Percentiles rank a stretch among this genome's conserved stretches.
Evolutionary conservation across 768 basidiomycete species (phyloP).

Genomic region (Lentinula sp.): DNA sequence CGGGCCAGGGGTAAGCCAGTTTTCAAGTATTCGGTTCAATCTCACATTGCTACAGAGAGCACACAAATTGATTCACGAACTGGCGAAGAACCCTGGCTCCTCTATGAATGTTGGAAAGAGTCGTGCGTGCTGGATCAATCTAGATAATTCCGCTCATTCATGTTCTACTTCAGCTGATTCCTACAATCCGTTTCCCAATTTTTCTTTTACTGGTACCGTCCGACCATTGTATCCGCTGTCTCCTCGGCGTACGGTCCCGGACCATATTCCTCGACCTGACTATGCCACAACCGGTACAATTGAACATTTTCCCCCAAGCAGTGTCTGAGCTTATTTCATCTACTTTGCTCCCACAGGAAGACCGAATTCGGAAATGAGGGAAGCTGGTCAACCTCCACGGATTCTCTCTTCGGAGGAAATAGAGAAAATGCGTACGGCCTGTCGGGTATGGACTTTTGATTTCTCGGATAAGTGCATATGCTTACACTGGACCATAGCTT

Average conservation of each 20-base stretch:
- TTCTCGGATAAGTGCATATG: not conserved
- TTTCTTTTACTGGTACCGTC: conserved; percentile 71
- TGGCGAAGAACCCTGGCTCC: conserved; percentile 31
- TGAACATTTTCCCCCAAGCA: conserved; percentile 14
- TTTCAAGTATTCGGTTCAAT: not conserved
- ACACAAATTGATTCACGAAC: conserved; percentile 72
- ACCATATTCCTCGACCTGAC: conserved; percentile 82
- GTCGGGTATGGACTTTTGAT: conserved; percentile 53
- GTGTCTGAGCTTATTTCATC: conserved; percentile 18
- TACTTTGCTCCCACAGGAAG: conserved; percentile 34
- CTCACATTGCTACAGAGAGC: conserved; percentile 51
- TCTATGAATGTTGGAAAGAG: conserved; percentile 4
- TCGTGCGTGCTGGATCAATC: not conserved
- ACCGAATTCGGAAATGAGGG: conserved; percentile 53
- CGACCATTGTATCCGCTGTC: conserved; percentile 89
- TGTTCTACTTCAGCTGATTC: conserved; percentile 48
- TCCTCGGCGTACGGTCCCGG: conserved; percentile 67
- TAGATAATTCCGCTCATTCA: not conserved
- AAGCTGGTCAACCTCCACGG: conserved; percentile 54
- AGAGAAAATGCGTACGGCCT: conserved; percentile 83
- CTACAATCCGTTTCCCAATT: conserved; percentile 76
- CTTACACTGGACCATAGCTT: conserved; percentile 42
- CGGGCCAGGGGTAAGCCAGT: conserved; percentile 18
- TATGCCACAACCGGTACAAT: conserved; percentile 72
- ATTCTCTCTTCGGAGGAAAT: conserved; percentile 71